Evolutionary conservation across 2,329 filamentous ascomycete genomes (phyloP).

Genomic region (Periconia sp.): DNA sequence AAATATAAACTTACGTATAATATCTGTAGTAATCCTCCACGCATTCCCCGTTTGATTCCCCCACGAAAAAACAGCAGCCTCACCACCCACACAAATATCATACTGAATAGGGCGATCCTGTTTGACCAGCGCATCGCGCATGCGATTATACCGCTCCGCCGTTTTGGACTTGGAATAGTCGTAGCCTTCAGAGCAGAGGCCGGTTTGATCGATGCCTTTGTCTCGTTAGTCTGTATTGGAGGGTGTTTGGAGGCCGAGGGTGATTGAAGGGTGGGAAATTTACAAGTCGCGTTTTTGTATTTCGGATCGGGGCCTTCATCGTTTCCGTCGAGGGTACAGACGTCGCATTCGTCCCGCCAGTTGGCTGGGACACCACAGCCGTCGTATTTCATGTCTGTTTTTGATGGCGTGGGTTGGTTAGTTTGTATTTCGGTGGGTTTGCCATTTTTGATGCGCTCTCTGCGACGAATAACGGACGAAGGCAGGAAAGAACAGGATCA

Average conservation of each 20-base stretch:
- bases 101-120: conserved; percentile 41
- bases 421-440: conserved; percentile 27
- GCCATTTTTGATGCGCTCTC: background rate
- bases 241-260: conserved; percentile 18
- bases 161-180: conserved; percentile 54
- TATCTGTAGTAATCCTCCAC: conserved; percentile 35
- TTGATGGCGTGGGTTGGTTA: too few species aligned
- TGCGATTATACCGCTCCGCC: conserved; percentile 51
- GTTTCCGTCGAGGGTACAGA: conserved; percentile 45
- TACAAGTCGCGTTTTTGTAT: conserved; percentile 46
- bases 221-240: background rate
- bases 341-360: conserved; percentile 40
- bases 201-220: conserved; percentile 24
- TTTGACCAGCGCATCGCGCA: conserved; percentile 46
- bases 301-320: conserved; percentile 14
- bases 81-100: conserved; percentile 39
- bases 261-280: conserved; percentile 6
- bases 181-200: conserved; percentile 50
- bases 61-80: conserved; percentile 32
- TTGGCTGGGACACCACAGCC: conserved; percentile 39
- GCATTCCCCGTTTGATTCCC: conserved; percentile 33
- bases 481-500: background rate
- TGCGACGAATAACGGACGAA: background rate
- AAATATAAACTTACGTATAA: conserved; percentile 9
- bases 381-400: conserved; percentile 33